Conservation (phyloP, 768 basidiomycete species). For the Phylloporus arenicola region DNA sequence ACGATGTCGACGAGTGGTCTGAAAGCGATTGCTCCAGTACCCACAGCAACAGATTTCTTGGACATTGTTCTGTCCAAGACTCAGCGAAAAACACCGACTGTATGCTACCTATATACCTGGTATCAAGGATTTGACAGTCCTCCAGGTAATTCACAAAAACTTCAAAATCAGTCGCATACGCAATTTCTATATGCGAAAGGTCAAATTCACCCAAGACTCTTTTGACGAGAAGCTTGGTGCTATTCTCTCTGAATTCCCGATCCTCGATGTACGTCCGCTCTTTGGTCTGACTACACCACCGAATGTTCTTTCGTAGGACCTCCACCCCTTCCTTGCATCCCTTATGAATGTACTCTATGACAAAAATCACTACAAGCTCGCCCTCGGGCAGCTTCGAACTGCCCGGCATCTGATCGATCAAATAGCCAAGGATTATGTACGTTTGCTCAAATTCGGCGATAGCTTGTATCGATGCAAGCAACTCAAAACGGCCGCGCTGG, state of each 20-base stretch:
- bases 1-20: conserved; percentile 81
- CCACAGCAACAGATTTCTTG: conserved; percentile 90
- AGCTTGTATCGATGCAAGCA: conserved; percentile 97
- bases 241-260: conserved; percentile 94
- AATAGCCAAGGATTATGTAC: conserved; percentile 94
- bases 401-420: conserved; percentile 95
- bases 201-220: conserved; percentile 96
- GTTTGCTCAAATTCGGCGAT: conserved; percentile 96
- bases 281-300: neutral
- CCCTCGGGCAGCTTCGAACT: conserved; percentile 93
- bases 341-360: conserved; percentile 98
- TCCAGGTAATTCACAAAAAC: conserved; percentile 96
- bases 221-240: conserved; percentile 94
- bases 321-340: conserved; percentile 94
- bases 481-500: conserved; percentile 94
- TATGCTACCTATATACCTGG: conserved; percentile 25
- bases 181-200: conserved; percentile 98
- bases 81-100: conserved; percentile 96
- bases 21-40: conserved; percentile 98
- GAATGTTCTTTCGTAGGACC: conserved; percentile 46
- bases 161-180: conserved; percentile 99
- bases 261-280: conserved; percentile 76
- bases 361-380: conserved; percentile 99
- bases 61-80: conserved; percentile 93
- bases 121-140: conserved; percentile 1